Percentiles rank a stretch among this genome's conserved stretches.
phyloP scores from a whole-genome alignment of 306 rosid species.

The Morella rubra region DNA sequence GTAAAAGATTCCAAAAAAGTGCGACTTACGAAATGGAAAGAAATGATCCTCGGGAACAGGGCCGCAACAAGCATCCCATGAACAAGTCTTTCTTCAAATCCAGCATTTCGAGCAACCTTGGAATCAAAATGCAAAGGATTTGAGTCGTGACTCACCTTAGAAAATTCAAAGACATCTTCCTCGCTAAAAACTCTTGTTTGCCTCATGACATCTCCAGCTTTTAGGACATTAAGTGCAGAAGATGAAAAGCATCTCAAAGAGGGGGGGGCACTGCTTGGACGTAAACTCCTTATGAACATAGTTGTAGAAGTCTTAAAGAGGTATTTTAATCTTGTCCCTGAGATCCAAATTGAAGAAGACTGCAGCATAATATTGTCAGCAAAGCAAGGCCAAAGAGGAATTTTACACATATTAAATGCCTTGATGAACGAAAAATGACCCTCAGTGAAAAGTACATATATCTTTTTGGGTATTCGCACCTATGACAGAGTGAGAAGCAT shows the following conservation, averaged over 20 bases:
- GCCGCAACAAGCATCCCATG: slow-evolving; percentile 92
- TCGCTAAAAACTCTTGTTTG: slow-evolving; percentile 50
- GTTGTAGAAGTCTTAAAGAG: slow-evolving; percentile 25
- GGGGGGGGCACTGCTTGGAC: slow-evolving; percentile 24
- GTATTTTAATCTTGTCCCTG: slow-evolving; percentile 1
- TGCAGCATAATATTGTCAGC: slow-evolving; percentile 14
- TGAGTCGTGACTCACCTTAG: slow-evolving; percentile 65
- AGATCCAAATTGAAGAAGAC: slow-evolving; percentile 23
- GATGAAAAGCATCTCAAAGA: slow-evolving; percentile 56
- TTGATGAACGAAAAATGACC: background rate
- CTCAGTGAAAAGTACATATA: background rate
- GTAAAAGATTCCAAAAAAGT: background rate
- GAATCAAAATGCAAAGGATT: slow-evolving; percentile 77
- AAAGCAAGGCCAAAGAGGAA: slow-evolving; percentile 4
- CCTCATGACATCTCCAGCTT: slow-evolving; percentile 57
- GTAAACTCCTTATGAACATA: slow-evolving; percentile 46
- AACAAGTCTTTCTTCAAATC: slow-evolving; percentile 63
- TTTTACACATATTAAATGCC: background rate
- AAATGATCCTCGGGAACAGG: slow-evolving; percentile 66
- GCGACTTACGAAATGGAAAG: slow-evolving; percentile 70
- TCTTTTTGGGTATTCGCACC: background rate
- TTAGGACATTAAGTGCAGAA: slow-evolving; percentile 47
- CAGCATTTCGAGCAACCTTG: slow-evolving; percentile 54
- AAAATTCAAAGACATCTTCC: slow-evolving; percentile 71
- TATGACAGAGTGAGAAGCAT: background rate